Base-by-base conservation (phyloP, 805 yeast genomes). In the Saturnispora hagleri region DNA sequence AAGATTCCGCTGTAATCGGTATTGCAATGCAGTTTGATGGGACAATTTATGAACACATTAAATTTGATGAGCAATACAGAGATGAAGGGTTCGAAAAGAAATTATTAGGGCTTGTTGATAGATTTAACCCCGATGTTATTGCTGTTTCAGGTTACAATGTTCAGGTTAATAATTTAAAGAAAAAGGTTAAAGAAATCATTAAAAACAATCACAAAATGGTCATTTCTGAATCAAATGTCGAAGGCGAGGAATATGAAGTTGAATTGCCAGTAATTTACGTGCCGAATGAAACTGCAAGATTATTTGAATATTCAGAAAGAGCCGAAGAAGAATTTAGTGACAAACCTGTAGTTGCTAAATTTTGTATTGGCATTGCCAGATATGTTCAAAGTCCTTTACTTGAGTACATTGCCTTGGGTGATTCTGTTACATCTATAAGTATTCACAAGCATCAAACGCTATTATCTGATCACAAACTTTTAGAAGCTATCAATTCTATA, bases 341-440 rank as follows among this genome's bases (percentile, higher is more conserved):
- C 63, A 85, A 86, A 56, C 82, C 97, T 1, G 75, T 86, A 2
- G 74, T 89, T 55, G 83, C 83, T 12, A 81, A 86, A 60, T 93
- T 91, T 69, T 84, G 93, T 68, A 81, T 90, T 55, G 96, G 89
- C 9, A 73, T 91, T 56, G 98, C 95, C 9, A 82, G 98, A 58
- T 93, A 88, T 64, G 79, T 86, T 52, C 99, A 93, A 69, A 85
- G 87, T 51, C 99, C 99, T n/a, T 65, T 93, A 53, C 69, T 87
- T 60, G 99, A 93, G 67, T 93, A 90, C 64, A 81, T 90, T 53
- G 78, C 89, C 6, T 72, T 93, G 49, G 84, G 83, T 26, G 82
- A 80, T n/a, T 89, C 88, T 55, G 75, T 91, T 38, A 69, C 79
- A 6, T 78, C 91, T 1, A 71, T 87, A 51, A 70, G 78, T 2